Base-by-base conservation (phyloP, 169 alveolate genomes). In the Besnoitia besnoiti region DNA sequence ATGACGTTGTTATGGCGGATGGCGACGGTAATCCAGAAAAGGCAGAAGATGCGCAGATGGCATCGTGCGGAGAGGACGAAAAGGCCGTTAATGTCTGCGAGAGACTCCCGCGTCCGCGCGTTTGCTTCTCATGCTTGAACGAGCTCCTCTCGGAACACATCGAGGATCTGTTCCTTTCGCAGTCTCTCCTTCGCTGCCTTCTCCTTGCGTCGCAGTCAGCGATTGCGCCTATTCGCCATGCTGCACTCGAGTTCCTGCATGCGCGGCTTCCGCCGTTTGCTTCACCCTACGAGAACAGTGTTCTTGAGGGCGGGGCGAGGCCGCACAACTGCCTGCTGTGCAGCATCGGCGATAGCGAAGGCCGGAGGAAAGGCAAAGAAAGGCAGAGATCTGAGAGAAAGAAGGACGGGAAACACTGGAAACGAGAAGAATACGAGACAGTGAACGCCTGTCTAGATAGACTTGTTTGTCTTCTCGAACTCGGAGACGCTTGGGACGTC, bases 171-270 rank as follows among this genome's bases (percentile, higher is more conserved):
- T 73, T 73, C 46, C 82, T 73, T n/a, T 73, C 82, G 5, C 82
- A 35, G 39, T 8, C 50, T 1, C 87, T 77, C 1, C 55, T 77
- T 19, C 87, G 87, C 40, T 77, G 87, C 30, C 85, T 90, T 40
- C 93, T 90, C 59, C 90, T 76, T n/a, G 90, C 93, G 16, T 42
- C 93, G 39, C 93, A 90, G 85, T 90, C 93, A n/a, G 51, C 90
- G 0, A 62, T 90, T n/a, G 47, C 90, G 2, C n/a, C 84, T 16
- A 39, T 90, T 0, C 89, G 93, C 8, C 93, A 84, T 39, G 85
- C 93, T 14, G 93, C 93, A 21, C 75, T 90, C 27, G 49, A 39
- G 76, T 55, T 76, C 90, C 90, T 90, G 50, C 90, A 90, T 30
- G 75, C 85, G 62, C 93, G 85, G 62, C 93, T 90, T 21, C 84